Conservation (phyloP, 2,329 filamentous ascomycete genomes). For the Stylonectria norvegica region DNA sequence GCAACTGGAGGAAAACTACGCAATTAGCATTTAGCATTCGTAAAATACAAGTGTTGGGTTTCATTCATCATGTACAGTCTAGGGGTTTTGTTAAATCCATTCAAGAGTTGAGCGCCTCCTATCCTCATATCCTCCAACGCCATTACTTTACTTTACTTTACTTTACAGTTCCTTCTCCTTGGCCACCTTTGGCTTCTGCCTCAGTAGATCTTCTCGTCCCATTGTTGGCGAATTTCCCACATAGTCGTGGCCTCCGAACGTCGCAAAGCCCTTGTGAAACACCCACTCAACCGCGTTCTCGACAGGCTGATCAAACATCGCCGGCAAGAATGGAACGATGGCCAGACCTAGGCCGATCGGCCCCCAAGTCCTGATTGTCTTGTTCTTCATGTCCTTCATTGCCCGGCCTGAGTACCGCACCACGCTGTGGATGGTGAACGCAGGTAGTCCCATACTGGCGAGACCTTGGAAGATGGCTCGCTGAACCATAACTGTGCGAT, state of each 20-base stretch:
- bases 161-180: constrained; percentile 46
- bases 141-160: constrained; percentile 5
- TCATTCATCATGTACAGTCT: not conserved
- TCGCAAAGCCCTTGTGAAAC: constrained; percentile 78
- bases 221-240: constrained; percentile 54
- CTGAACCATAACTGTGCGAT: constrained; percentile 85
- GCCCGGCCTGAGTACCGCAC: constrained; percentile 84
- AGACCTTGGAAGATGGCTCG: constrained; percentile 85
- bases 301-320: constrained; percentile 86
- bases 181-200: constrained; percentile 40
- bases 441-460: constrained; percentile 90
- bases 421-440: constrained; percentile 89
- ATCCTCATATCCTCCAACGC: constrained; percentile 13
- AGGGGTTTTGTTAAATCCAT: constrained; percentile 5
- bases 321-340: constrained; percentile 78
- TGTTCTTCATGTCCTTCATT: constrained; percentile 79
- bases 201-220: constrained; percentile 45
- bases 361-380: constrained; percentile 73
- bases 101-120: constrained; percentile 23
- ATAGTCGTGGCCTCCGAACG: constrained; percentile 60
- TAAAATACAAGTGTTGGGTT: no score
- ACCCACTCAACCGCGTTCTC: constrained; percentile 87
- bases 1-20: no score
- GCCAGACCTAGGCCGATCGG: constrained; percentile 81
- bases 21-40: no score